Conservation (phyloP, 768 basidiomycete species). For the Russula abietina region DNA sequence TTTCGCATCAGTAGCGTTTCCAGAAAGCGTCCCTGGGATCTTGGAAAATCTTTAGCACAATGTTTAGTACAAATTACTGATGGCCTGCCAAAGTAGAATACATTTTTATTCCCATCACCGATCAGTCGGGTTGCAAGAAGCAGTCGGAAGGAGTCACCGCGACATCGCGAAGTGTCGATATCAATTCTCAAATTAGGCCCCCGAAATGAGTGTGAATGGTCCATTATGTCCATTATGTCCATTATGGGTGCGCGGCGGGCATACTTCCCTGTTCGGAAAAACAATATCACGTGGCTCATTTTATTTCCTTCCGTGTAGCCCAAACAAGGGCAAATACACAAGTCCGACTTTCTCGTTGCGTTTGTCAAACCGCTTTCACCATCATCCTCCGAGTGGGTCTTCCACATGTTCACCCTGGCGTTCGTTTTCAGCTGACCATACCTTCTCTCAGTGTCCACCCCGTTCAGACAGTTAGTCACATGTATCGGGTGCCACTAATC, state of each 20-base stretch:
- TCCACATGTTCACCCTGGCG: constrained; percentile 7
- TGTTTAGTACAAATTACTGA: not conserved
- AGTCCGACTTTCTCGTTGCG: not conserved
- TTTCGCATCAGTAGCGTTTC: not conserved
- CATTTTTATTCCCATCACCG: constrained; percentile 14
- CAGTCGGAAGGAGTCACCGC: constrained; percentile 8
- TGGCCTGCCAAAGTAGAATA: not conserved
- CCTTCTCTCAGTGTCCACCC: constrained; percentile 44
- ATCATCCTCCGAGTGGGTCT: constrained; percentile 18
- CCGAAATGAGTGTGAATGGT: not conserved
- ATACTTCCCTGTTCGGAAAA: not conserved
- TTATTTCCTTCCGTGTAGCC: too few species aligned
- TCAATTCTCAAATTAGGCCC: not conserved
- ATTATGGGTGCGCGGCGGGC: constrained; percentile 4
- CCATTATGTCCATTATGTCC: not conserved
- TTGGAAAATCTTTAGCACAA: not conserved
- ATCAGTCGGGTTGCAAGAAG: constrained; percentile 21
- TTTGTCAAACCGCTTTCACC: not conserved
- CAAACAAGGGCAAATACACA: not conserved
- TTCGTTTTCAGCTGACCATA: constrained; percentile 17
- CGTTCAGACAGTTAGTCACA: constrained; percentile 55
- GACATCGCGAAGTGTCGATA: constrained; percentile 1
- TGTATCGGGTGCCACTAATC: constrained; percentile 20
- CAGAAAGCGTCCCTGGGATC: not conserved
- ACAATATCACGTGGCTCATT: constrained; percentile 14